Evolutionary conservation across 768 basidiomycete species (phyloP).

Genomic region (Lactarius hatsudake): DNA sequence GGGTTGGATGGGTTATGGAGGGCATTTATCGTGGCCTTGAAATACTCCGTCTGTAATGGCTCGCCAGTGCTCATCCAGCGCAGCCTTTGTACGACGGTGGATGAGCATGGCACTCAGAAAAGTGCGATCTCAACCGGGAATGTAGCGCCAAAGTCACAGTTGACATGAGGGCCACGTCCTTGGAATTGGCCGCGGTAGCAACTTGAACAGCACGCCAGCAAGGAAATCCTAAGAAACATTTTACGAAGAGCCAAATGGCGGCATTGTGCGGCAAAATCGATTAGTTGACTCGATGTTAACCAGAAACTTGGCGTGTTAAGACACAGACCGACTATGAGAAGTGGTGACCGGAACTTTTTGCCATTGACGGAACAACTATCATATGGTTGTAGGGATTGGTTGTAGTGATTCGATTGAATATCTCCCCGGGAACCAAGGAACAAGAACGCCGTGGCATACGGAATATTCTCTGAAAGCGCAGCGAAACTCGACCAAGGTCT

Average conservation of each 20-base stretch:
- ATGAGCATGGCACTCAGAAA: not conserved
- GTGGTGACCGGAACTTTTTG: constrained; percentile 1
- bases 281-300: not conserved
- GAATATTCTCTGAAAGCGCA: not conserved
- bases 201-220: not conserved
- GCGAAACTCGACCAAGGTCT: not conserved
- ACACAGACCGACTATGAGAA: not conserved
- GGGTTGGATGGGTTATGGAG: constrained; percentile 7
- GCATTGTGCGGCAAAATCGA: not conserved
- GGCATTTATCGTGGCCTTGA: not conserved
- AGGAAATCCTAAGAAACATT: constrained; percentile 7
- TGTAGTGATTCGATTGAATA: not conserved
- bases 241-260: not conserved
- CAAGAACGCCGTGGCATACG: not conserved
- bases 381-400: not conserved
- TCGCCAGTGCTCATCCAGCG: constrained; percentile 12
- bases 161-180: constrained; percentile 11
- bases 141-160: not conserved
- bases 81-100: constrained; percentile 3
- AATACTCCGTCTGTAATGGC: constrained; percentile 6
- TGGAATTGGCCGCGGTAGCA: constrained; percentile 12
- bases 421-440: not conserved
- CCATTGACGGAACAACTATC: not conserved
- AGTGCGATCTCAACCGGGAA: not conserved
- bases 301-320: not conserved